Evolutionary conservation across 2,329 filamentous ascomycete species (phyloP), one percentile per base, ranked within the genome.

Genomic region (Metarhizium humberi): DNA sequence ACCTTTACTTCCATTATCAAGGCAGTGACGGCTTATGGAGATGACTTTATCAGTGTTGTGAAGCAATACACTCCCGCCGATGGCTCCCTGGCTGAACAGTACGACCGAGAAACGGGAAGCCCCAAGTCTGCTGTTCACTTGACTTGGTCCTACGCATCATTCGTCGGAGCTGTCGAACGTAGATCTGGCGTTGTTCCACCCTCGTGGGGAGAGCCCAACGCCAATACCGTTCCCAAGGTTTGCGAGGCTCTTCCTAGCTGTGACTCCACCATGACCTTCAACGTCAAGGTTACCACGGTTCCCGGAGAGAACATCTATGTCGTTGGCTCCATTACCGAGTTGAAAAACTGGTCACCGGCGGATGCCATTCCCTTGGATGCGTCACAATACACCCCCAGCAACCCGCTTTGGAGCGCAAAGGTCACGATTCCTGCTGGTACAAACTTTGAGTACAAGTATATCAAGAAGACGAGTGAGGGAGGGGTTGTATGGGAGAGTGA

Each of bases 81-180:
- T 58, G 87, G 87, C n/a, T 78, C 78, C 0, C 64, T 89, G 7
- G 73, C 81, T 1, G 86, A 89, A 69, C 85, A 89, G 65, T 89
- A 79, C 59, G 75, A 79, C 59, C 76, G 76, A 57, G 65, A 68
- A 54, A 72, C 63, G 38, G 82, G 78, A 36, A 52, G 62, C 0
- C 82, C 81, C 2, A 69, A 83, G 3, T 86, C 84, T 1, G 86
- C 86, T 2, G 70, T 73, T 16, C 82, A 89, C 58, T 72, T 88
- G n/a, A 88, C 85, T 2, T 88, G 85, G 85, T 87, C 84, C 0
- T 88, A 87, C 60, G 83, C 84, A 2, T 76, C 85, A 0, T 84
- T 88, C 65, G 68, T 88, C 36, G 83, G 83, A 1, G 78, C 78
- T 14, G 70, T 73, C 8, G 75, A 77, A 32, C 78, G 83, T 36